Conservation (phyloP, 352 stramenopile genomes). For the Pythium phragmiticola region DNA sequence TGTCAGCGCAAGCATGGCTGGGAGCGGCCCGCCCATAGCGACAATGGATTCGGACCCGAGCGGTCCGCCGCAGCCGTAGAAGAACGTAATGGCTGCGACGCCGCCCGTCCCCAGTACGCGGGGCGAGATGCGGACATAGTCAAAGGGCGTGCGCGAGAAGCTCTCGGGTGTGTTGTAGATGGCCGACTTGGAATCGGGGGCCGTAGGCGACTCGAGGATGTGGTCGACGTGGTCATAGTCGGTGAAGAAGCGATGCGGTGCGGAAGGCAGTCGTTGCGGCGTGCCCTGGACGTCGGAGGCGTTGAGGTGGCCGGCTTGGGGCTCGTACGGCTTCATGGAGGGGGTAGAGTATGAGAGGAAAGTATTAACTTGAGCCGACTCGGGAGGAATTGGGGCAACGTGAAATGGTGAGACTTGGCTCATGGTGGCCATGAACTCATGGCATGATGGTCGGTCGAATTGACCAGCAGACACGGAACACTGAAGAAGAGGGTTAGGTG, state of each 20-base stretch:
- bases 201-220: constrained; percentile 24
- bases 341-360: background rate
- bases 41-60: constrained; percentile 61
- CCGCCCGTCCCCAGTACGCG: constrained; percentile 39
- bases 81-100: constrained; percentile 51
- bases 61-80: constrained; percentile 46
- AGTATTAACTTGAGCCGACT: no score
- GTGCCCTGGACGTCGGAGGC: background rate
- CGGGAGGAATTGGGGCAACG: no score
- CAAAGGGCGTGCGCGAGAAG: constrained; percentile 4
- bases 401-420: no score
- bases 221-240: constrained; percentile 21
- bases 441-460: no score
- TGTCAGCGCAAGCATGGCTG: constrained; percentile 49
- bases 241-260: constrained; percentile 18
- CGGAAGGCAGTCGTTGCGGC: background rate
- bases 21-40: constrained; percentile 47
- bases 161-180: background rate
- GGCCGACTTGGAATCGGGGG: background rate
- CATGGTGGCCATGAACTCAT: no score
- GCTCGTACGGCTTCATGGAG: constrained; percentile 14
- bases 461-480: no score
- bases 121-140: constrained; percentile 20
- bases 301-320: background rate
- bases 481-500: no score